These are phyloP conservation scores for Solanum ossicruentum DNA, from an alignment of 257 asterid genomes.

Conservation along the genomic window DNA sequence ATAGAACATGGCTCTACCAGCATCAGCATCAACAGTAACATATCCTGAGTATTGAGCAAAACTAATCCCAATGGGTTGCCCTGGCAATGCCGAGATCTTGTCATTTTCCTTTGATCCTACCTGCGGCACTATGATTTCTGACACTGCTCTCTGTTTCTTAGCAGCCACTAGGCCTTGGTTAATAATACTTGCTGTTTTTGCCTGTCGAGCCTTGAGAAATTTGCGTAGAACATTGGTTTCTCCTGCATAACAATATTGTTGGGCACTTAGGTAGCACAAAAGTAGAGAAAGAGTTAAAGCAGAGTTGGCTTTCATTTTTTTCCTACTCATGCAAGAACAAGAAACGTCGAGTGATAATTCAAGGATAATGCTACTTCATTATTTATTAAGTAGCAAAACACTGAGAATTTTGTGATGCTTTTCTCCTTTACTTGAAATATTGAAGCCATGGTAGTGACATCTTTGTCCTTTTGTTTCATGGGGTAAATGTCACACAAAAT, in stretches of 20 bases:
- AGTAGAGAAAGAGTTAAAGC: not conserved
- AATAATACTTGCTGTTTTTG: not conserved
- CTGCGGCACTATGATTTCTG: not conserved
- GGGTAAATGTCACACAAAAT: not conserved
- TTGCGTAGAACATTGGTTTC: not conserved
- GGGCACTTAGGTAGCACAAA: not conserved
- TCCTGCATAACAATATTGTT: not conserved
- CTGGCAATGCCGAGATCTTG: conserved; percentile 17
- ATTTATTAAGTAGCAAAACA: not conserved
- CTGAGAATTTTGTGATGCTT: not conserved
- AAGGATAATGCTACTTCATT: not conserved
- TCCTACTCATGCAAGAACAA: not conserved
- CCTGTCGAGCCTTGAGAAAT: not conserved
- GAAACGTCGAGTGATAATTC: not conserved
- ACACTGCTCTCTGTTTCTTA: not conserved
- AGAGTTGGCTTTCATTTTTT: not conserved
- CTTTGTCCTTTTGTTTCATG: not conserved
- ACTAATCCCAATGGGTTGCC: conserved; percentile 12
- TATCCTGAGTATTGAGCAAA: conserved; percentile 30
- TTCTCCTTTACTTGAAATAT: not conserved
- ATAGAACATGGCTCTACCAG: conserved; percentile 23
- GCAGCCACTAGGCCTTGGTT: not conserved
- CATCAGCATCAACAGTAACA: conserved; percentile 6
- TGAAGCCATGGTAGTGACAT: not conserved
- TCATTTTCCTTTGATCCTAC: conserved; percentile 17